Percentiles rank a stretch among this genome's conserved stretches.
phyloP scores from a whole-genome alignment of 148 eudicot species.

The Oxyria digyna region DNA sequence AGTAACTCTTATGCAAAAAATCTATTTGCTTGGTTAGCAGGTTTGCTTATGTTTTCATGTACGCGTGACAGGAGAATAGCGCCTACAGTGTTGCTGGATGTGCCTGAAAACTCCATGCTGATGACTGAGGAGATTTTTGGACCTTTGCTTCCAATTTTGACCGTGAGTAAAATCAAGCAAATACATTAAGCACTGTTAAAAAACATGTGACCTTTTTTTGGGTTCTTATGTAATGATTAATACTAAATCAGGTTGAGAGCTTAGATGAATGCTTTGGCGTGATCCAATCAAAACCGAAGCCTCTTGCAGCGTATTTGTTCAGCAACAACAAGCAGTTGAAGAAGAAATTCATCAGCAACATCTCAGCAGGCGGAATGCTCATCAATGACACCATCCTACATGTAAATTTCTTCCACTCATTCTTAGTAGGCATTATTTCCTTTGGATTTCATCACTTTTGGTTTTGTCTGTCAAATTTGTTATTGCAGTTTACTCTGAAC shows the following conservation, averaged over 20 bases:
- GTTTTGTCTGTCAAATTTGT: neutral
- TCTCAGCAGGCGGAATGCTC: slow-evolving; percentile 56
- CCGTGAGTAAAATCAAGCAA: slow-evolving; percentile 26
- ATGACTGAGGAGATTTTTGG: slow-evolving; percentile 80
- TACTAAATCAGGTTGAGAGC: slow-evolving; percentile 36
- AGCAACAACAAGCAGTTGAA: slow-evolving; percentile 42
- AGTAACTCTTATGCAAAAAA: slow-evolving; percentile 6
- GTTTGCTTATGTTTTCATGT: neutral
- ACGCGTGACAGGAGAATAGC: slow-evolving; percentile 37
- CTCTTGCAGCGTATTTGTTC: slow-evolving; percentile 68
- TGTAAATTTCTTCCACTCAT: slow-evolving; percentile 16
- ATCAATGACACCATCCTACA: slow-evolving; percentile 59
- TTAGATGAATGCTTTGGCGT: slow-evolving; percentile 39
- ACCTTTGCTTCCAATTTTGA: slow-evolving; percentile 60
- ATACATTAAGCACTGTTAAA: neutral
- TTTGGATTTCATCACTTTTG: too few species aligned
- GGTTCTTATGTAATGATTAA: neutral
- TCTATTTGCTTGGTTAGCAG: too few species aligned
- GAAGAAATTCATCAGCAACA: slow-evolving; percentile 28
- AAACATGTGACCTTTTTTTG: neutral
- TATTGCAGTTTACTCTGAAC: slow-evolving; percentile 36
- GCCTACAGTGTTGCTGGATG: slow-evolving; percentile 55
- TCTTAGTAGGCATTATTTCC: neutral
- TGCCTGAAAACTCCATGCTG: slow-evolving; percentile 33
- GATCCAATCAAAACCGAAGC: slow-evolving; percentile 53